Evolutionary conservation across 208 protist genomes (phyloP).

Genomic region (Trypanosoma scelopori): DNA sequence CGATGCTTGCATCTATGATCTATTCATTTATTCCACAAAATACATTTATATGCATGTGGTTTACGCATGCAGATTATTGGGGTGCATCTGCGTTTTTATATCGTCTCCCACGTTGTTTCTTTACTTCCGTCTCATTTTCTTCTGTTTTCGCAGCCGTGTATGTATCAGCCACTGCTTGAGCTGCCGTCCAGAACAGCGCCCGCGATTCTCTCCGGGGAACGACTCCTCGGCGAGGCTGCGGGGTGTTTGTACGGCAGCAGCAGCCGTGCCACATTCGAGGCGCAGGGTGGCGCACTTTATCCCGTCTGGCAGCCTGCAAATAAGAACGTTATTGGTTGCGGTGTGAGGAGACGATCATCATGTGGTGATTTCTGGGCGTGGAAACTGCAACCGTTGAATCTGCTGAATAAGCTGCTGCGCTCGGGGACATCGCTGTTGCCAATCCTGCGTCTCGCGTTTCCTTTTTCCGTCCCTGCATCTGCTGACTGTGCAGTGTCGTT

Average conservation of each 20-base stretch:
- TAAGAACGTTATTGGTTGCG: conserved; percentile 36
- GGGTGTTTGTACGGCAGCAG: conserved; percentile 54
- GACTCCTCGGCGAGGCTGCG: conserved; percentile 62
- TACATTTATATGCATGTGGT: conserved; percentile 4
- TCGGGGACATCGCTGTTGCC: conserved; percentile 42
- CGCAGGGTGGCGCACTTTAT: conserved; percentile 61
- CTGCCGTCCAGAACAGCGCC: conserved; percentile 36
- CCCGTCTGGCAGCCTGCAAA: conserved; percentile 38
- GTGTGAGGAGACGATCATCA: background rate
- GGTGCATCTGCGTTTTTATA: background rate
- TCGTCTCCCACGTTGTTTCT: conserved; percentile 6
- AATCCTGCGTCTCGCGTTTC: conserved; percentile 47
- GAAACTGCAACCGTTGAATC: background rate
- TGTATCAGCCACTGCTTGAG: conserved; percentile 77
- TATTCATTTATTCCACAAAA: background rate
- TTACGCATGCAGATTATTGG: background rate
- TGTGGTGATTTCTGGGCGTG: background rate
- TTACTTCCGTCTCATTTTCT: conserved; percentile 2
- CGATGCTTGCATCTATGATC: background rate
- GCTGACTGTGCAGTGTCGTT: conserved; percentile 2
- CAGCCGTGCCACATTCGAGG: conserved; percentile 37
- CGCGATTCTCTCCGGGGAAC: conserved; percentile 38
- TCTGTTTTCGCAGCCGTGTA: conserved; percentile 19
- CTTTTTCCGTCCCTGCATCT: conserved; percentile 43
- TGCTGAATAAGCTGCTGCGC: conserved; percentile 22